phyloP scores from a whole-genome alignment of 352 stramenopile species.

The Globisporangium cederbergense region DNA sequence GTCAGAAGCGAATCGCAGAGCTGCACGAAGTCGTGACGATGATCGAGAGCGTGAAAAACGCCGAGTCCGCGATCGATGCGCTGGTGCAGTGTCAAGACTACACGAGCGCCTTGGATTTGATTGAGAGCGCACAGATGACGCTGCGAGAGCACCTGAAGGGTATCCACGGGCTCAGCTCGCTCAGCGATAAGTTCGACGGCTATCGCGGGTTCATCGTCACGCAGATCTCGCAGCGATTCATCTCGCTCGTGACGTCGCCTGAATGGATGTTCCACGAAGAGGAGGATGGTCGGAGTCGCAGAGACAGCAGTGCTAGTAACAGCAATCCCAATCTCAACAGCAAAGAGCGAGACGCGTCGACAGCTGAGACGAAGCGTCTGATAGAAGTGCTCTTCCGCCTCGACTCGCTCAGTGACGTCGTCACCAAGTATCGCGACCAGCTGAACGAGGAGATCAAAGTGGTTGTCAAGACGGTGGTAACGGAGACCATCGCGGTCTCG shows the following conservation, averaged over 20 bases:
- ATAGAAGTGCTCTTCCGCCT: conserved; percentile 76
- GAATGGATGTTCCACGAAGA: conserved; percentile 82
- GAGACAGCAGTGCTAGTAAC: conserved; percentile 20
- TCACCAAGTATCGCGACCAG: conserved; percentile 75
- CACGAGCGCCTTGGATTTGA: conserved; percentile 70
- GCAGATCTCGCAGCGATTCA: conserved; percentile 81
- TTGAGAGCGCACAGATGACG: conserved; percentile 66
- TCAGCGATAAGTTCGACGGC: conserved; percentile 73
- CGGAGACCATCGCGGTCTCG: conserved; percentile 79
- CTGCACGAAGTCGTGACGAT: conserved; percentile 79
- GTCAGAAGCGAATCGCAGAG: conserved; percentile 78
- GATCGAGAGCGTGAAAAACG: conserved; percentile 84
- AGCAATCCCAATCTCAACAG: conserved; percentile 17
- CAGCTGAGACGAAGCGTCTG: conserved; percentile 45
- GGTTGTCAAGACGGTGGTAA: conserved; percentile 87
- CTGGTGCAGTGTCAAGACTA: conserved; percentile 86
- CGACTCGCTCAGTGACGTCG: conserved; percentile 62
- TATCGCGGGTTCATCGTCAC: conserved; percentile 69
- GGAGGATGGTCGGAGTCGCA: conserved; percentile 16
- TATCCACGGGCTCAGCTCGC: conserved; percentile 68
- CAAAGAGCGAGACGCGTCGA: conserved; percentile 34
- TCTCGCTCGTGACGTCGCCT: conserved; percentile 71
- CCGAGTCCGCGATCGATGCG: conserved; percentile 76
- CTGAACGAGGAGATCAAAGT: conserved; percentile 86
- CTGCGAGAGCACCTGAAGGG: conserved; percentile 70